Evolutionary conservation across 2,329 filamentous ascomycete genomes (phyloP).

Genomic region (Stemphylium lycopersici): DNA sequence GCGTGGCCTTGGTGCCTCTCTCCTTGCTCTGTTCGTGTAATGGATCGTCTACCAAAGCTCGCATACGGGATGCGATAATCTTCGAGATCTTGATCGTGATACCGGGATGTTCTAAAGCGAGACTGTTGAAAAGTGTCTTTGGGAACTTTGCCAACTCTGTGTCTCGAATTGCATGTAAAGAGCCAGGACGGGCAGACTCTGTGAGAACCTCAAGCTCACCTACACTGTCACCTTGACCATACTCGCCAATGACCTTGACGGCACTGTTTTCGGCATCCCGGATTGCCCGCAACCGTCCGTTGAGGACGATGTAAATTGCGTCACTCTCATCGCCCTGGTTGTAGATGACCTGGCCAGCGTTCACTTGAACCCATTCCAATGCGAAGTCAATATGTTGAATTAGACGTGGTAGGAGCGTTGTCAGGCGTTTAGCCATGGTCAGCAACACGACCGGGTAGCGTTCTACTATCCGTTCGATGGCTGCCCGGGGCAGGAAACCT

Average conservation of each 20-base stretch:
- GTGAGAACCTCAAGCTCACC: slow-evolving; percentile 97
- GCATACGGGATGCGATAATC: slow-evolving; percentile 95
- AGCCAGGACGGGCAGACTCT: slow-evolving; percentile 87
- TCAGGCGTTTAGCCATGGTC: slow-evolving; percentile 94
- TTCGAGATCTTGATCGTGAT: slow-evolving; percentile 99
- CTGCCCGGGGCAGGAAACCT: slow-evolving; percentile 84
- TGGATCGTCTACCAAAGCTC: slow-evolving; percentile 82
- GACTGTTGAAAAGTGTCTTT: slow-evolving; percentile 93
- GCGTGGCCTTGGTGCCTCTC: slow-evolving; percentile 59
- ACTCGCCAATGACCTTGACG: slow-evolving; percentile 87
- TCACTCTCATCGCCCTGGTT: slow-evolving; percentile 95
- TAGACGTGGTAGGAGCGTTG: slow-evolving; percentile 83
- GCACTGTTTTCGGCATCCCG: slow-evolving; percentile 81
- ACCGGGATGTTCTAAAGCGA: slow-evolving; percentile 94
- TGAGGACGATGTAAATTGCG: slow-evolving; percentile 96
- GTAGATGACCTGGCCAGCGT: slow-evolving; percentile 92
- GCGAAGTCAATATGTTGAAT: slow-evolving; percentile 98
- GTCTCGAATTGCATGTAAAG: slow-evolving; percentile 92
- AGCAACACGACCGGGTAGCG: slow-evolving; percentile 88
- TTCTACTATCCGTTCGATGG: slow-evolving; percentile 90
- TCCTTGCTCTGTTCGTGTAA: slow-evolving; percentile 71
- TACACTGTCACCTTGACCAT: slow-evolving; percentile 95
- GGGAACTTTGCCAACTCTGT: slow-evolving; percentile 97
- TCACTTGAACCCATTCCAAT: slow-evolving; percentile 96
- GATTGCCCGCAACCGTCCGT: slow-evolving; percentile 85